phyloP scores from a whole-genome alignment of 2,329 filamentous ascomycete species.

The Zymoseptoria tritici region DNA sequence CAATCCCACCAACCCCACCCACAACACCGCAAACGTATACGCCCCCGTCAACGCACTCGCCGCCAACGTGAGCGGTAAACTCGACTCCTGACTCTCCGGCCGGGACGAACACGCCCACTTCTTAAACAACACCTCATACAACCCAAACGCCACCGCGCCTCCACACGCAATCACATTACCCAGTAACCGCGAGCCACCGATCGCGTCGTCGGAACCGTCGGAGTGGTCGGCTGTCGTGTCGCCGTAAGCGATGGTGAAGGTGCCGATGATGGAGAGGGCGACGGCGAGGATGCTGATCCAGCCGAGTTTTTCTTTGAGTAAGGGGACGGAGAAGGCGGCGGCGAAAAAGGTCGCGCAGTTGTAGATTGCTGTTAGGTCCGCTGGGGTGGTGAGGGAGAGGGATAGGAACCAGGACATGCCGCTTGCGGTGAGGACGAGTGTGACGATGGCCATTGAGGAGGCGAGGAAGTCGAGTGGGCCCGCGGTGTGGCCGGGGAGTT shows the following conservation, averaged over 20 bases:
- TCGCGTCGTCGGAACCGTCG: constrained; percentile 1
- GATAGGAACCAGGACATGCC: constrained; percentile 28
- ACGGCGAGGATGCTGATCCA: constrained; percentile 23
- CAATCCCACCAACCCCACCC: constrained; percentile 23
- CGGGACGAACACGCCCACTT: constrained; percentile 27
- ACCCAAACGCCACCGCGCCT: constrained; percentile 28
- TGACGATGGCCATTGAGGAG: constrained; percentile 25
- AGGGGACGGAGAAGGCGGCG: constrained; percentile 26
- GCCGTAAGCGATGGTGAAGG: constrained; percentile 29
- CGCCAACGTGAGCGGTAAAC: constrained; percentile 25
- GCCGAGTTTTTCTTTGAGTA: constrained; percentile 25
- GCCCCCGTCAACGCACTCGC: constrained; percentile 27
- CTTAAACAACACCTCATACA: constrained; percentile 31
- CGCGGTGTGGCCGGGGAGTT: constrained; percentile 18
- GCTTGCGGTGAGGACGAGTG: constrained; percentile 24
- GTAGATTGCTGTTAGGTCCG: constrained; percentile 30
- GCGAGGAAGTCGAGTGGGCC: constrained; percentile 27
- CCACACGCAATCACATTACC: constrained; percentile 27
- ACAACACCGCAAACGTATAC: constrained; percentile 25
- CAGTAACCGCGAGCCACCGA: constrained; percentile 23
- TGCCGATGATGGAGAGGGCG: constrained; percentile 26
- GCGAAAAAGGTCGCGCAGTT: constrained; percentile 31
- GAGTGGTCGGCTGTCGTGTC: constrained; percentile 24
- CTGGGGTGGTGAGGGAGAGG: constrained; percentile 26
- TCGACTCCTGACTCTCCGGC: constrained; percentile 20